Percentiles rank a stretch among this genome's conserved stretches.
These are phyloP conservation scores for Suhomyces bribrorum DNA, from an alignment of 1,139 yeast species.

Conservation along the genomic window DNA sequence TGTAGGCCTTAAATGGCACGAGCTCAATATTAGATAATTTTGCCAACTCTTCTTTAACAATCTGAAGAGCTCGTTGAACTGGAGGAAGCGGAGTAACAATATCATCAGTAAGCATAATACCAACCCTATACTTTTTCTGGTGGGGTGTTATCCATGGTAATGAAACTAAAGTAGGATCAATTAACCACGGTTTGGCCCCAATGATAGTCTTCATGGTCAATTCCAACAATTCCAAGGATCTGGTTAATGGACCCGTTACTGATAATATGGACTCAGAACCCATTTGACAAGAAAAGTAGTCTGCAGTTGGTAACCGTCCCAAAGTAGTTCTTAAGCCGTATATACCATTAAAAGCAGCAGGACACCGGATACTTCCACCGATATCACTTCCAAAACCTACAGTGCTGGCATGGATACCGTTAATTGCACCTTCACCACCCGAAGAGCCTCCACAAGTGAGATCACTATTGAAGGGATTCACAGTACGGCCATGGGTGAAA, in stretches of 20 bases:
- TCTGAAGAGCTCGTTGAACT: slow-evolving; percentile 23
- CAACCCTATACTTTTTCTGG: slow-evolving; percentile 18
- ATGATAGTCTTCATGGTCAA: slow-evolving; percentile 29
- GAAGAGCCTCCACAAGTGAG: slow-evolving; percentile 30
- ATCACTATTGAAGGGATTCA: slow-evolving; percentile 24
- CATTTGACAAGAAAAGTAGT: too few species aligned
- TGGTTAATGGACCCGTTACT: slow-evolving; percentile 50
- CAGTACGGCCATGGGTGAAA: slow-evolving; percentile 20
- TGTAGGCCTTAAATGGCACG: slow-evolving; percentile 19
- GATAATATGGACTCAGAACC: slow-evolving; percentile 44
- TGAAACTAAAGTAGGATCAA: slow-evolving; percentile 20
- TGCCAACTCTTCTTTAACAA: slow-evolving; percentile 17
- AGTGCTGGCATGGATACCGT: slow-evolving; percentile 25
- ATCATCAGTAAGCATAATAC: slow-evolving; percentile 19
- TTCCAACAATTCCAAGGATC: slow-evolving; percentile 28
- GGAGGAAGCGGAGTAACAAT: slow-evolving; percentile 25
- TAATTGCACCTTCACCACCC: slow-evolving; percentile 31
- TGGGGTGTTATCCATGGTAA: slow-evolving; percentile 19
- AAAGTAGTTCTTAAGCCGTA: slow-evolving; percentile 55
- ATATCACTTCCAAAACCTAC: slow-evolving; percentile 58
- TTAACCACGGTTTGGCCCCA: slow-evolving; percentile 25
- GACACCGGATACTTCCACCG: slow-evolving; percentile 63
- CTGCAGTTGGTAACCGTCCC: slow-evolving; percentile 25
- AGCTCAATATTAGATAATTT: slow-evolving; percentile 18
- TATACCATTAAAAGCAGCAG: slow-evolving; percentile 55